Percentiles rank a stretch among this genome's conserved stretches.
Conservation (phyloP, 148 eudicot genomes). For the Cornus kousa region DNA sequence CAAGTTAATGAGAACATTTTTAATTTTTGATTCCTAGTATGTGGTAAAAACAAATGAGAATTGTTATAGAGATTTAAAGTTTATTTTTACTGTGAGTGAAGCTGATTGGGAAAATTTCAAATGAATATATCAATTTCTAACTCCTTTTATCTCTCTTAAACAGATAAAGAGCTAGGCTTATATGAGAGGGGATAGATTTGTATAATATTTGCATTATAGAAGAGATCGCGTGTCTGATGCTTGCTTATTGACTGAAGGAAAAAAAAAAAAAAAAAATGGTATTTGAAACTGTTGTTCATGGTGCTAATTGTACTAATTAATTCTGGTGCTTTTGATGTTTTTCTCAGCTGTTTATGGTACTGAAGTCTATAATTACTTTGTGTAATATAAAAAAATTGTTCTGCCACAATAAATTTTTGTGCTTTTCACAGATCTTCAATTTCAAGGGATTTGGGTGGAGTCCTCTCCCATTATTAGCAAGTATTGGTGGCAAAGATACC, state of each 20-base stretch:
- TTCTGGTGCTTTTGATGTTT: background rate
- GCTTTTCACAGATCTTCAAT: slow-evolving; percentile 25
- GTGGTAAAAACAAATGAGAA: too few relatives aligned
- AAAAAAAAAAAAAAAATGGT: background rate
- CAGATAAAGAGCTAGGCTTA: background rate
- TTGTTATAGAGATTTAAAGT: too few relatives aligned
- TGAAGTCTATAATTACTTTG: background rate
- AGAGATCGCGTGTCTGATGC: background rate
- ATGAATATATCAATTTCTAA: background rate
- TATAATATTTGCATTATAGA: background rate
- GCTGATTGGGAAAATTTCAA: too few relatives aligned
- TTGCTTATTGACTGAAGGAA: background rate
- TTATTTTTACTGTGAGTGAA: too few relatives aligned
- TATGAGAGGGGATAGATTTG: background rate
- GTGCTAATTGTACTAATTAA: background rate
- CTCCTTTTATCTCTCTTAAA: background rate
- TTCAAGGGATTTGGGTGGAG: slow-evolving; percentile 34
- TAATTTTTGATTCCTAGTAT: too few relatives aligned
- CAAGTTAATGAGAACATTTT: too few relatives aligned
- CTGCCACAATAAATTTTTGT: slow-evolving; percentile 1
- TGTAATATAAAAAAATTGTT: background rate
- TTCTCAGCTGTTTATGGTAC: background rate
- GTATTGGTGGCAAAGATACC: slow-evolving; percentile 89
- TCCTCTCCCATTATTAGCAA: slow-evolving; percentile 48
- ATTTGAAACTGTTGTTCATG: background rate